These are phyloP conservation scores for Edaphochlamys debaryana DNA, from an alignment of 139 green algal species.

Conservation along the genomic window DNA sequence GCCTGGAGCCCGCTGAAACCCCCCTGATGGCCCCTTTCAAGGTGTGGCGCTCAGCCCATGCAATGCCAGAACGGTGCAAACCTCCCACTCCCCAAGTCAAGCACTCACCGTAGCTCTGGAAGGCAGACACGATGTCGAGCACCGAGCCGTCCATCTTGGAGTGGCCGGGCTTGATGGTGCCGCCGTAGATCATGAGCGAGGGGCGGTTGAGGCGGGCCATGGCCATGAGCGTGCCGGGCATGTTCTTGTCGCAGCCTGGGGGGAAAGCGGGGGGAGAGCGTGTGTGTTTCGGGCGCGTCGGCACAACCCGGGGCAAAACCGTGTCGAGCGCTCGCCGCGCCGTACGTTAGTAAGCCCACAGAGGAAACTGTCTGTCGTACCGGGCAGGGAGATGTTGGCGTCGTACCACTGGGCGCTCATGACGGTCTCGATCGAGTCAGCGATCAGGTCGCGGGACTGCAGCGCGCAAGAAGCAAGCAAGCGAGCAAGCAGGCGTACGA, in stretches of 20 bases:
- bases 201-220: conserved; percentile 97
- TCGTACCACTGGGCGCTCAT: conserved; percentile 94
- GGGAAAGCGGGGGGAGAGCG: background rate
- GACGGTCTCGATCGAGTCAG: conserved; percentile 97
- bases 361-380: no score
- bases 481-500: no score
- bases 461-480: no score
- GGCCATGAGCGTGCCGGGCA: conserved; percentile 97
- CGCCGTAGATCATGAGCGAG: conserved; percentile 97
- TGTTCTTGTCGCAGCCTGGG: conserved; percentile 97
- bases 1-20: no score
- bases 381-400: conserved; percentile 64
- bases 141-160: conserved; percentile 56
- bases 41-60: no score
- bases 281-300: background rate
- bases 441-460: conserved; percentile 77
- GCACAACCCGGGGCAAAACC: no score
- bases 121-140: conserved; percentile 97
- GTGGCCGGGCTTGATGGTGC: conserved; percentile 94
- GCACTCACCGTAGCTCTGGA: conserved; percentile 97
- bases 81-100: no score
- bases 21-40: no score
- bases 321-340: no score
- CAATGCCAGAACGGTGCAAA: no score
- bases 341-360: no score